Evolutionary conservation across 1,284 basidiomycete genomes (phyloP), one percentile per base, ranked within the genome.

Genomic region (Schizopora paradoxa): DNA sequence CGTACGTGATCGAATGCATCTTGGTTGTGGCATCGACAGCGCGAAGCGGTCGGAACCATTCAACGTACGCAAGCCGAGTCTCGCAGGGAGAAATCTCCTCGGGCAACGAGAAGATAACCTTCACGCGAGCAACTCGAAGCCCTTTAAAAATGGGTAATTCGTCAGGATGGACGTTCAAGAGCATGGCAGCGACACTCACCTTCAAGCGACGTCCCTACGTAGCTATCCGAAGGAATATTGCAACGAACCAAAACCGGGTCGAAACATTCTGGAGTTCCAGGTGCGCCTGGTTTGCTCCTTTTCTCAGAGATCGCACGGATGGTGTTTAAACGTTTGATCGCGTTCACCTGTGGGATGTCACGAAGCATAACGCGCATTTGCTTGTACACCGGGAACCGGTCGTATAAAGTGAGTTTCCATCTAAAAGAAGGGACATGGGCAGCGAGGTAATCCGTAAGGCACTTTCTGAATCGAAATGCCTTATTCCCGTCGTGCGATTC

Each of bases 31-130:
- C 4, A 6, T 54, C 48, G 0, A 22, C 40, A n/a, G 43, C 22
- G 6, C 3, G 18, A 22, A 38, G 25, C 36, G 29, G 36, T 1
- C 58, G 53, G 45, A 59, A 65, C 62, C 63, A 65, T 42, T 66
- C 61, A 7, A 66, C 46, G 38, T 65, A 66, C 0, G 58, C 64
- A 5, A 66, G 19, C n/a, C n/a, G n/a, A n/a, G n/a, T n/a, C n/a
- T n/a, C n/a, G n/a, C n/a, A n/a, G n/a, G n/a, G n/a, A n/a, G n/a
- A n/a, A n/a, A 56, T 53, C 16, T 51, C 19, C 28, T 31, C 28
- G 8, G 28, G 28, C 14, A 31, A 31, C 28, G 28, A 10, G 28
- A 31, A 31, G 28, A 31, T 31, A 14, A 31, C 28, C 10, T 14
- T 8, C 8, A 31, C 14, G 8, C 14, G 10, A 10, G 28, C 28